Evolutionary conservation across 2,329 filamentous ascomycete species (phyloP), one percentile per base, ranked within the genome.

Genomic region (Alternaria atra): DNA sequence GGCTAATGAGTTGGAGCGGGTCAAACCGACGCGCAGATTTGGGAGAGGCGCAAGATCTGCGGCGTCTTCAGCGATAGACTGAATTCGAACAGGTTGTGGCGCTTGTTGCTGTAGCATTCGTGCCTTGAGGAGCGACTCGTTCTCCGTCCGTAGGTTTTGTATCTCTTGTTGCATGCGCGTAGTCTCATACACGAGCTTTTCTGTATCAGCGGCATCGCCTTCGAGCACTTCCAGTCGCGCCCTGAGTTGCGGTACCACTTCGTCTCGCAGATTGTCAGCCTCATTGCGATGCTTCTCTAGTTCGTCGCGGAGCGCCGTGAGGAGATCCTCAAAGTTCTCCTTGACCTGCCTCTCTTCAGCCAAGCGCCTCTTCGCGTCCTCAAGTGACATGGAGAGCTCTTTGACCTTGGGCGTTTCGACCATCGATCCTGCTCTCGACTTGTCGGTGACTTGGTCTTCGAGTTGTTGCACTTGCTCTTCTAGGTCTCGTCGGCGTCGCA

Each of bases 281-380:
- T 99, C 94, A 68, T 95, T 94, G 61, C 91, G 87, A 54, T 93
- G 88, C 67, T 89, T 91, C 71, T 94, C 87, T 13, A 98, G 84
- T 76, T 99, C 93, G 25, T 89, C 87, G 69, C 91, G 91, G 69
- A 98, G 89, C 5, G 92, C 94, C 6, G 89, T 88, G 44, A 98
- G 84, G 43, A 99, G 85, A 76, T 97, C 94, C 80, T 98, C 93
- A 71, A 98, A 96, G 77, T 96, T 97, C 73, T 92, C 90, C 78
- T 97, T 97, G 70, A 91, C 89, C 76, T 92, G 87, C 57, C 91
- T 87, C 80, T 99, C 95, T 74, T 98, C 93, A 1, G 87, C 84
- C 44, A 99, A 84, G 68, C 92, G 90, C 69, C 94, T 89, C 65
- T 91, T 89, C 48, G 94, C 86, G 73, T 96, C 93, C 68, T 97